These are phyloP conservation scores for Fraxinus americana DNA, from an alignment of 257 asterid species.

Conservation along the genomic window DNA sequence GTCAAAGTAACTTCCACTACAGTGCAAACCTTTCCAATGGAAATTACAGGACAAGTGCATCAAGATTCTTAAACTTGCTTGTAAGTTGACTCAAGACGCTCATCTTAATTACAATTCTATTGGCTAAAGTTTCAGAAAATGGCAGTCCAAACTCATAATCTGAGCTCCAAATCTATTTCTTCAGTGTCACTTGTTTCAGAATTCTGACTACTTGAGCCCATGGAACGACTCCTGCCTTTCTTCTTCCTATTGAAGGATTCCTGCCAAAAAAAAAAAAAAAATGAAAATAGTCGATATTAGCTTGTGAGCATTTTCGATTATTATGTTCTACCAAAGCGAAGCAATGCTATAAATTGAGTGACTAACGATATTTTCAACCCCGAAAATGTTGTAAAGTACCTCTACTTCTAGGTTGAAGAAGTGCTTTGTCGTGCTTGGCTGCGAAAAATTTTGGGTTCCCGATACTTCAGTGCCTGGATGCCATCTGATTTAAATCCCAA, in stretches of 20 bases:
- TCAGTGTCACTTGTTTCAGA: conserved; percentile 57
- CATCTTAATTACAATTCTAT: conserved; percentile 1
- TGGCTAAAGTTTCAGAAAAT: not conserved
- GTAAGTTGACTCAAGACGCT: not conserved
- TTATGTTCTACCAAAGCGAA: not conserved
- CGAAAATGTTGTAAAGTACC: conserved; percentile 38
- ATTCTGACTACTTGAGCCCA: conserved; percentile 45
- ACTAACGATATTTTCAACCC: not conserved
- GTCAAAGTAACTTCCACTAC: not conserved
- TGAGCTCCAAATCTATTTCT: conserved; percentile 93
- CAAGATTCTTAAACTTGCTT: not conserved
- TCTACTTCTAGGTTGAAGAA: conserved; percentile 51
- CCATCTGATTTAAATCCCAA: conserved; percentile 53
- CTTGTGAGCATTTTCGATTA: not conserved
- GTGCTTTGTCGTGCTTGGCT: conserved; percentile 61
- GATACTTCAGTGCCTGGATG: conserved; percentile 49
- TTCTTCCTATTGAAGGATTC: conserved; percentile 42
- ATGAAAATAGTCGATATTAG: not conserved
- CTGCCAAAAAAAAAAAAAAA: conserved; percentile 42
- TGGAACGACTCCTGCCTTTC: conserved; percentile 42
- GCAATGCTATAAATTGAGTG: not conserved
- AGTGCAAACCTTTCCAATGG: not conserved
- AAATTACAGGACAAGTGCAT: not conserved
- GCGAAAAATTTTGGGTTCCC: conserved; percentile 53
- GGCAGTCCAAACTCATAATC: conserved; percentile 37